phyloP scores from a whole-genome alignment of 352 stramenopile species.

The Phytophthora macrochlamydospora region DNA sequence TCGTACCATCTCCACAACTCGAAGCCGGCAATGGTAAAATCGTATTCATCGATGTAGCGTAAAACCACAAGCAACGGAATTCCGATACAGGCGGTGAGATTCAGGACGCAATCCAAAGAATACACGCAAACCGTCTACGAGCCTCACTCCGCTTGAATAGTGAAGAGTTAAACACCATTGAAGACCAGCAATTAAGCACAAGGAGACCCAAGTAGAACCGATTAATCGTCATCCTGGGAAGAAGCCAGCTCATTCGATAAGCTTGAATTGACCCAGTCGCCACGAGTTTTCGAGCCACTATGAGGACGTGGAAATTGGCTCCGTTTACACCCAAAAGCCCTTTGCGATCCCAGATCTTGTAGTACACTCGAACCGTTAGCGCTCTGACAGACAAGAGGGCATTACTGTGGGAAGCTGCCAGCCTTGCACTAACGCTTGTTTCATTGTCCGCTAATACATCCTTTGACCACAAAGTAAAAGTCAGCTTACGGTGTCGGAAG shows the following conservation, averaged over 20 bases:
- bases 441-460: neutral
- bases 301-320: slow-evolving; percentile 21
- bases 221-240: slow-evolving; percentile 6
- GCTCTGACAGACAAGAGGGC: neutral
- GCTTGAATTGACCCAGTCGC: slow-evolving; percentile 9
- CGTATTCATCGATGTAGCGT: slow-evolving; percentile 28
- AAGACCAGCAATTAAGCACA: slow-evolving; percentile 24
- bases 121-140: slow-evolving; percentile 29
- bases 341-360: neutral
- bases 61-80: slow-evolving; percentile 24
- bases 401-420: neutral
- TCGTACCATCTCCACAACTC: slow-evolving; percentile 29
- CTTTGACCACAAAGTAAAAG: neutral
- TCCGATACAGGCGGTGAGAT: slow-evolving; percentile 36
- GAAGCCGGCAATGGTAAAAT: slow-evolving; percentile 20
- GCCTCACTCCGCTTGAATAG: slow-evolving; percentile 17
- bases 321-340: slow-evolving; percentile 25
- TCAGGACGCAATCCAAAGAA: slow-evolving; percentile 37
- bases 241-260: slow-evolving; percentile 13
- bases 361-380: neutral
- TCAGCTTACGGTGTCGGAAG: neutral
- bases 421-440: neutral
- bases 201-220: slow-evolving; percentile 17
- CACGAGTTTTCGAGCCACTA: slow-evolving; percentile 12
- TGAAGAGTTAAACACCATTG: neutral